Conservation (phyloP, 2,329 filamentous ascomycete genomes). For the Cladobotryum mycophilum region DNA sequence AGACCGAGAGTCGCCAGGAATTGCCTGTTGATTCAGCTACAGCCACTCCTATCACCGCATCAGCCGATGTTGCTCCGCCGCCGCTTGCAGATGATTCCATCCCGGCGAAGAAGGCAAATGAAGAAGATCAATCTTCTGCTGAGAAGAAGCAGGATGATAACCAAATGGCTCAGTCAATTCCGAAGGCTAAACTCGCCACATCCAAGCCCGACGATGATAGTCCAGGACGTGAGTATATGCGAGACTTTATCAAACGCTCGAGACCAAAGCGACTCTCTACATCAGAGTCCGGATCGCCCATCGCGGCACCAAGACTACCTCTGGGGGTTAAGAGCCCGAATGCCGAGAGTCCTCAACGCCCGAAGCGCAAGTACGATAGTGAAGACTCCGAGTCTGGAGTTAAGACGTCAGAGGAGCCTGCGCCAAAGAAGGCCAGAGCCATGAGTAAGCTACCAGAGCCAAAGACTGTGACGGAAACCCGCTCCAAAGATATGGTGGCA, state of each 20-base stretch:
- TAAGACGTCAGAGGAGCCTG: slow-evolving; percentile 17
- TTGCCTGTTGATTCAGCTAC: neutral
- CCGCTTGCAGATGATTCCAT: neutral
- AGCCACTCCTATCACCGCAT: neutral
- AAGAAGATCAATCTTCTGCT: neutral
- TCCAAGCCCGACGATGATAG: slow-evolving; percentile 23
- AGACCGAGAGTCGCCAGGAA: neutral
- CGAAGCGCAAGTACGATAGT: slow-evolving; percentile 26
- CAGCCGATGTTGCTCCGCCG: neutral
- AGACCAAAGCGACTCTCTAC: slow-evolving; percentile 22
- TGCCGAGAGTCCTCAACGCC: slow-evolving; percentile 26
- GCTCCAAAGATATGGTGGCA: slow-evolving; percentile 15
- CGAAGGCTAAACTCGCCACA: neutral
- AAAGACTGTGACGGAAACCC: neutral
- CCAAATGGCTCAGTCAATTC: neutral
- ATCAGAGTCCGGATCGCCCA: slow-evolving; percentile 26
- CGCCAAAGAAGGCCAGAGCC: slow-evolving; percentile 20
- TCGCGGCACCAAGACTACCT: slow-evolving; percentile 23
- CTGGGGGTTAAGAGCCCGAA: slow-evolving; percentile 32
- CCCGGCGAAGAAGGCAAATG: too few species aligned
- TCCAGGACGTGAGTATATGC: slow-evolving; percentile 29
- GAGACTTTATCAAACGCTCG: slow-evolving; percentile 31
- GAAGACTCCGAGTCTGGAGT: slow-evolving; percentile 16
- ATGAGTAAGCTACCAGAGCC: slow-evolving; percentile 9
- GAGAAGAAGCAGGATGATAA: neutral